Evolutionary conservation across 2,329 filamentous ascomycete genomes (phyloP).

Genomic region (Beauveria australis): DNA sequence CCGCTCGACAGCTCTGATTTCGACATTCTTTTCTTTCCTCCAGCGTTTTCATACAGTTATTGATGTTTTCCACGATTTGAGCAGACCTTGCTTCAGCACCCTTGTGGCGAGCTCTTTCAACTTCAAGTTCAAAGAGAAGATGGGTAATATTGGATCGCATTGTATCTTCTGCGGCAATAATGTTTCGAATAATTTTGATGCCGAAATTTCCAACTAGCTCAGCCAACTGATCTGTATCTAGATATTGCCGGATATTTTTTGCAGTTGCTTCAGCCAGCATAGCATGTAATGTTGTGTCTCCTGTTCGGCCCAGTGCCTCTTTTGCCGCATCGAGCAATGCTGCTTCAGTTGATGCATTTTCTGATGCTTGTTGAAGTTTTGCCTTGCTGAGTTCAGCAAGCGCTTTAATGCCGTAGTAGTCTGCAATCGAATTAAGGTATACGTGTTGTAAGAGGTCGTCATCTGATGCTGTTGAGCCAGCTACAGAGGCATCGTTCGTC

Average conservation of each 20-base stretch:
- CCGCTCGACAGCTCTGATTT: not conserved
- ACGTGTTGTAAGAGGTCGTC: conserved; percentile 14
- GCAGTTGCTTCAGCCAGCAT: not conserved
- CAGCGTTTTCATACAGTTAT: not conserved
- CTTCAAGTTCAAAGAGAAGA: not conserved
- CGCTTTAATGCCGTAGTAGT: conserved; percentile 15
- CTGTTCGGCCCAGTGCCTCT: not conserved
- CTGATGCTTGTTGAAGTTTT: conserved; percentile 6
- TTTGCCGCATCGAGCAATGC: not conserved
- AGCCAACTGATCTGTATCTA: not conserved
- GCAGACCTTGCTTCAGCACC: not conserved
- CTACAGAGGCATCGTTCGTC: not conserved
- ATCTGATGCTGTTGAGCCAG: not conserved
- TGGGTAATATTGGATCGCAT: not conserved
- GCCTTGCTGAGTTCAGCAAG: conserved; percentile 12
- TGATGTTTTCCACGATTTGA: not conserved
- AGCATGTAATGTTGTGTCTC: not conserved
- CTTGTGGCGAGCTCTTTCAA: not conserved
- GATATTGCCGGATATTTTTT: not conserved
- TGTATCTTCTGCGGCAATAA: not conserved
- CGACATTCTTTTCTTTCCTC: not conserved
- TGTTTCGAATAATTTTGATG: not conserved
- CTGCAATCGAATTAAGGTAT: conserved; percentile 16
- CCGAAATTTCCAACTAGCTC: not conserved
- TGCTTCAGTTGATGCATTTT: not conserved